phyloP scores from a whole-genome alignment of 805 yeast species.

The Ogataea pilisensis region DNA sequence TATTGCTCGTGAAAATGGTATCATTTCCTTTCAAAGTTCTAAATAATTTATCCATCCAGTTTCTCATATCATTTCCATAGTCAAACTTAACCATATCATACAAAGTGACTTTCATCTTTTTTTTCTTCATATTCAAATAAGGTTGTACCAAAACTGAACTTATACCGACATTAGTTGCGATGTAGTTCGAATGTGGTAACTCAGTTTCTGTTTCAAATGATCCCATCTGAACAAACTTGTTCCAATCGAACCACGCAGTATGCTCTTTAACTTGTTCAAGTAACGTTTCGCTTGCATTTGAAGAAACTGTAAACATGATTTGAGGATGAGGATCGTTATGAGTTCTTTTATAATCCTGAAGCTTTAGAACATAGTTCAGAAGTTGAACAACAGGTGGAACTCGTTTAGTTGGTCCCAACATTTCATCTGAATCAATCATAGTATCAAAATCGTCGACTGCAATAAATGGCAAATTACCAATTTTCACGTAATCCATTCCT shows the following conservation, averaged over 20 bases:
- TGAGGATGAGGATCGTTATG: conserved; percentile 33
- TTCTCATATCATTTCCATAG: conserved; percentile 18
- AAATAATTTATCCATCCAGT: conserved; percentile 22
- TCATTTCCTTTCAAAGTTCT: conserved; percentile 22
- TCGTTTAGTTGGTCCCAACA: conserved; percentile 16
- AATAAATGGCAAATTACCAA: conserved; percentile 25
- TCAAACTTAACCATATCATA: conserved; percentile 24
- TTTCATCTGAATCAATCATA: conserved; percentile 21
- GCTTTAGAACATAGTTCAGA: conserved; percentile 28
- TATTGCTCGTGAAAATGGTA: conserved; percentile 16
- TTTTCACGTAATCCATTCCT: conserved; percentile 29
- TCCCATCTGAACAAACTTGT: conserved; percentile 26
- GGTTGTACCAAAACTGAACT: conserved; percentile 25
- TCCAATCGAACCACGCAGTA: conserved; percentile 45
- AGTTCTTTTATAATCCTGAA: conserved; percentile 29
- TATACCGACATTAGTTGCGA: conserved; percentile 21
- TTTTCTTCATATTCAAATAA: conserved; percentile 9
- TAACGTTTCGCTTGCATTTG: conserved; percentile 38
- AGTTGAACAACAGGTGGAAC: conserved; percentile 27
- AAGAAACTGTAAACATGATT: conserved; percentile 23
- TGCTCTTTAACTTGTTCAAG: conserved; percentile 46
- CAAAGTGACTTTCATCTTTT: conserved; percentile 18
- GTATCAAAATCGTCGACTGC: conserved; percentile 33
- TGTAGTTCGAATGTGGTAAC: conserved; percentile 17
- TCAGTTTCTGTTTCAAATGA: conserved; percentile 18